Conservation (phyloP, 1,284 basidiomycete species). For the Ceratobasidium sp. region DNA sequence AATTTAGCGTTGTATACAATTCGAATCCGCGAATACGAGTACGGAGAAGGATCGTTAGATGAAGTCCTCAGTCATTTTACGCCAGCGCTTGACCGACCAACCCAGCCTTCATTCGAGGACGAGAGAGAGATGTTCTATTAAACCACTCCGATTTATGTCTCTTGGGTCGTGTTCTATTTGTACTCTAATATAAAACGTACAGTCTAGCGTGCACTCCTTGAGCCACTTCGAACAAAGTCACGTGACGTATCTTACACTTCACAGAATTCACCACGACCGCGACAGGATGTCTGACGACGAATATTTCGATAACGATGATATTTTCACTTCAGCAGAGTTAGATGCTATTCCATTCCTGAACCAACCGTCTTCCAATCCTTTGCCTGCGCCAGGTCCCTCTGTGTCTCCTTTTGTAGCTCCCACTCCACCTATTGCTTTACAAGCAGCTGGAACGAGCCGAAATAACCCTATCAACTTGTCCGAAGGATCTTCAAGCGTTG, state of each 20-base stretch:
- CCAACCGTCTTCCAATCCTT: slow-evolving; percentile 5
- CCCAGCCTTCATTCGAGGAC: background rate
- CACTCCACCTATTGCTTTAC: background rate
- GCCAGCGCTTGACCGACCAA: slow-evolving; percentile 19
- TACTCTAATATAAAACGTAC: background rate
- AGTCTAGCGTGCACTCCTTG: background rate
- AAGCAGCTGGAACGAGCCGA: background rate
- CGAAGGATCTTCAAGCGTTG: too few relatives aligned
- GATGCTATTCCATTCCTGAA: slow-evolving; percentile 22
- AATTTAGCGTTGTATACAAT: slow-evolving; percentile 29
- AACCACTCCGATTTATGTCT: background rate
- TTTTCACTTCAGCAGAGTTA: slow-evolving; percentile 31
- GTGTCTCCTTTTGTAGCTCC: background rate
- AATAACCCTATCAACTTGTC: background rate
- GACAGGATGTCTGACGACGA: slow-evolving; percentile 42
- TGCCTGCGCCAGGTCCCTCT: background rate
- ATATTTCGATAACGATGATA: slow-evolving; percentile 36
- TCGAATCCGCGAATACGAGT: slow-evolving; percentile 38
- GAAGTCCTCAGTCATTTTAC: slow-evolving; percentile 27
- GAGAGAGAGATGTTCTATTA: background rate
- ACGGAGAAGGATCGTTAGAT: slow-evolving; percentile 29
- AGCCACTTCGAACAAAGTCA: slow-evolving; percentile 25
- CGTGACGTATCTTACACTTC: slow-evolving; percentile 21
- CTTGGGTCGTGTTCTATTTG: background rate
- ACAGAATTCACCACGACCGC: slow-evolving; percentile 12